Base-by-base conservation (phyloP, 768 basidiomycete genomes). In the Pleurotus djamor region DNA sequence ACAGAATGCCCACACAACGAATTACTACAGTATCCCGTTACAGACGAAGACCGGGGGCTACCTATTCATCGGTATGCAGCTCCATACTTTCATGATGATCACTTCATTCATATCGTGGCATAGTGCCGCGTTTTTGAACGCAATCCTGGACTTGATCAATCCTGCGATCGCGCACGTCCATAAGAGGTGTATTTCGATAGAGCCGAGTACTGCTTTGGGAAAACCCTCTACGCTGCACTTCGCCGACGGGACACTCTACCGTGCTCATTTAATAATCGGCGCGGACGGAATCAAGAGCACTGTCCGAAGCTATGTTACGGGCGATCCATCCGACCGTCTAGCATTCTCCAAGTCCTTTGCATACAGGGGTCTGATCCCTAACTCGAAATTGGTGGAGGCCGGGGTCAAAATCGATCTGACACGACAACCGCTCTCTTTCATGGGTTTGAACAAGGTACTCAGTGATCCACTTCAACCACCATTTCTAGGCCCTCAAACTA, bases 271-370 rank as follows among this genome's bases (percentile, higher is more conserved):
- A 4, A 73, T 85, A 4, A 70, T 86, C 41, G 82, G 80, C 62
- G 79, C 80, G 4, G 83, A 84, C 59, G 83, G 83, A 6, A 72
- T 80, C 52, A 85, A 81, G 69, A 85, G 84, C 62, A 63, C 68
- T 3, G 68, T 76, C 14, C 78, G 83, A 41, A 62, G 61, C 43
- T 71, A 69, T 52, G 76, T 84, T 13, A 64, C 70, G 2, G 72
- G 69, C n/a, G 66, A 64, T 1, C 60, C 61, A 14, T 57, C 60
- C 17, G 66, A 66, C 38, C 60, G 66, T 45, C 67, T 79, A 9
- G 66, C 66, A 13, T 86, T 78, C 67, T 78, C 79, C 16, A 76
- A 79, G 58, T 76, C 76, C 2, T 72, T 76, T 36, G 81, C 80
- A 3, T 84, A 82, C 66, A 78, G 84, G 44, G 79, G 76, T 0